Percentiles rank a stretch among this genome's conserved stretches.
These are phyloP conservation scores for Corymbia citriodora DNA, from an alignment of 441 rosid species.

Conservation along the genomic window DNA sequence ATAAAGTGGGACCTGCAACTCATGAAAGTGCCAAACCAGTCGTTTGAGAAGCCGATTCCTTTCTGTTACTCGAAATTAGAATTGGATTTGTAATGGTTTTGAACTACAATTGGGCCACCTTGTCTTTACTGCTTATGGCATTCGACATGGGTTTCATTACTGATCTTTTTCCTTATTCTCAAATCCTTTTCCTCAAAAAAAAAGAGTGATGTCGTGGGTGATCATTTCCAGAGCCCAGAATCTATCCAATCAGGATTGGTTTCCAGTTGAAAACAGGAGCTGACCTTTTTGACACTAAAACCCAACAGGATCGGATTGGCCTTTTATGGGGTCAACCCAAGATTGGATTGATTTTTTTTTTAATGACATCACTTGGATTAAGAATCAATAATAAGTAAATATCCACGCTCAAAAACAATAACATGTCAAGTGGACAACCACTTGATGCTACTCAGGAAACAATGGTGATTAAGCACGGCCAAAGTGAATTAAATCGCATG, in stretches of 20 bases:
- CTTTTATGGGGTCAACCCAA: neutral
- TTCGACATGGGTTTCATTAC: neutral
- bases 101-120: neutral
- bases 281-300: neutral
- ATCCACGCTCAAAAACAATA: conserved; percentile 65
- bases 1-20: conserved; percentile 47
- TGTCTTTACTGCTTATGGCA: neutral
- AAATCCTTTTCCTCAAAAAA: neutral
- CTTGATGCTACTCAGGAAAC: neutral
- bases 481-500: neutral
- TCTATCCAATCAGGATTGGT: neutral
- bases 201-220: neutral
- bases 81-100: neutral
- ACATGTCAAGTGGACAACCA: conserved; percentile 30
- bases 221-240: neutral
- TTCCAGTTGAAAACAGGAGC: neutral
- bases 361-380: neutral
- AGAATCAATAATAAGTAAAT: conserved; percentile 44
- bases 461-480: neutral
- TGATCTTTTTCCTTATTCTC: neutral
- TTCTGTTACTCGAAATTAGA: neutral
- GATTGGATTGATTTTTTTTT: neutral
- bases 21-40: neutral
- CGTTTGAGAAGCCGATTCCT: neutral
- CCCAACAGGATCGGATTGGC: neutral